Base-by-base conservation (phyloP, 345 rosid genomes). In the Citrus unshiu region DNA sequence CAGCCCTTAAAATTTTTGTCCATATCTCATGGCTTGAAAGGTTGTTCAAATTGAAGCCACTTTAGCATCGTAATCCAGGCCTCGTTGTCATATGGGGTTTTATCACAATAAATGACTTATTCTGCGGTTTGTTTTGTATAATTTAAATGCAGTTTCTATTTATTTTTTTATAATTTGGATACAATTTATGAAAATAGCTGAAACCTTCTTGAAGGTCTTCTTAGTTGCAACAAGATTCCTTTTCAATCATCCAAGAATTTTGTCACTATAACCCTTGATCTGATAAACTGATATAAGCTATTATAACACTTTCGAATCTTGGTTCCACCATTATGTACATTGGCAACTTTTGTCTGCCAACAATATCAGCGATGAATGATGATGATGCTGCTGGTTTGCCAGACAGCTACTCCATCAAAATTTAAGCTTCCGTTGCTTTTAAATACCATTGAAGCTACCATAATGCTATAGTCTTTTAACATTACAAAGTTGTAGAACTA, bases 1-100 rank as follows among this genome's bases (percentile, higher is more conserved):
- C 63, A 14, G 27, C 34, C 10, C 64, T 73, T 72, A 64, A 29
- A 60, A 77, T 81, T 56, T 77, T 76, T 22, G 49, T 80, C 58
- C 66, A 22, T 63, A 63, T 14, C 27, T 72, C 19, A 21, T 65
- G 62, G 74, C 76, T 67, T 78, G 71, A 21, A 56, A 65, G 61
- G 10, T 37, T 77, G 68, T 58, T 57, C 51, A 72, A 34, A 21
- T n/a, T 51, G 37, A 77, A 57, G 65, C 76, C 78, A 71, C 58
- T 3, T 81, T 34, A 27, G 57, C 27, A 66, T 46, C 68, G n/a
- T 80, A 25, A 51, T 72, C 34, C n/a, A 43, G 16, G 19, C 10
- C 29, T 19, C 59, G 71, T 79, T 57, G 3, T 60, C 75, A 34
- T 12, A 49, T 30, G 73, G 76, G 49, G 61, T 12, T 67, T 37